These are phyloP conservation scores for Aspergillus fijiensis DNA, from an alignment of 2,329 filamentous ascomycete genomes.

Conservation along the genomic window DNA sequence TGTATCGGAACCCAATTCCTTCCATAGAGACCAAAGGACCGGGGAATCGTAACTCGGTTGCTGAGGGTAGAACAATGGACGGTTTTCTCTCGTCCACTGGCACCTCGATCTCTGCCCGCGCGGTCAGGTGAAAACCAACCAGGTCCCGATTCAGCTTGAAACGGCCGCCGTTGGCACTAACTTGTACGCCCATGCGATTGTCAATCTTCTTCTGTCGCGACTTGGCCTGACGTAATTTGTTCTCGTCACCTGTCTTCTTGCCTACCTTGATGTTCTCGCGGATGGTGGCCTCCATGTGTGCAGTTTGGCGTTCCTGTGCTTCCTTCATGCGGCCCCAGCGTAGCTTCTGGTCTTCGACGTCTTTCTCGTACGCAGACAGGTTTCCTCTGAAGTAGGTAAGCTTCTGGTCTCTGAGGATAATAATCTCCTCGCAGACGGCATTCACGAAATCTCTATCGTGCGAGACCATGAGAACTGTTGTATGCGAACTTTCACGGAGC, in stretches of 20 bases:
- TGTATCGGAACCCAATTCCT: constrained; percentile 66
- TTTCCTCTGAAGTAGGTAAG: constrained; percentile 75
- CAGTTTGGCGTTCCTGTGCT: constrained; percentile 75
- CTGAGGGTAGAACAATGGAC: constrained; percentile 59
- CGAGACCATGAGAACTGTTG: constrained; percentile 74
- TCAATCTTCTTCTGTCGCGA: constrained; percentile 82
- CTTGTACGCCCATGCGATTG: constrained; percentile 74
- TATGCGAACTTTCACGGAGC: constrained; percentile 53
- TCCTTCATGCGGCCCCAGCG: constrained; percentile 75
- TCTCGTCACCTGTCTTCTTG: constrained; percentile 75
- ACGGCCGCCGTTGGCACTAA: constrained; percentile 66
- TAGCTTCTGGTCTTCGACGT: constrained; percentile 63
- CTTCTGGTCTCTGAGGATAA: constrained; percentile 71
- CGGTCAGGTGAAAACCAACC: constrained; percentile 58
- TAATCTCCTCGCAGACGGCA: constrained; percentile 70
- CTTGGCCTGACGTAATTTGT: constrained; percentile 82
- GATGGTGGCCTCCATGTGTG: constrained; percentile 78
- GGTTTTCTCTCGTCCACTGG: constrained; percentile 61
- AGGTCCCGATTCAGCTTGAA: constrained; percentile 81
- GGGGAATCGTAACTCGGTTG: constrained; percentile 70
- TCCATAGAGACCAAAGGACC: constrained; percentile 73
- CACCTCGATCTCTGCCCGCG: constrained; percentile 69
- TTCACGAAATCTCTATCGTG: constrained; percentile 82
- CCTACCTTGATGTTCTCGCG: constrained; percentile 71
- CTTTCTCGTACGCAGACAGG: constrained; percentile 68